Evolutionary conservation across 495 filamentous ascomycete genomes (phyloP).

Genomic region (Xylaria bambusicola): DNA sequence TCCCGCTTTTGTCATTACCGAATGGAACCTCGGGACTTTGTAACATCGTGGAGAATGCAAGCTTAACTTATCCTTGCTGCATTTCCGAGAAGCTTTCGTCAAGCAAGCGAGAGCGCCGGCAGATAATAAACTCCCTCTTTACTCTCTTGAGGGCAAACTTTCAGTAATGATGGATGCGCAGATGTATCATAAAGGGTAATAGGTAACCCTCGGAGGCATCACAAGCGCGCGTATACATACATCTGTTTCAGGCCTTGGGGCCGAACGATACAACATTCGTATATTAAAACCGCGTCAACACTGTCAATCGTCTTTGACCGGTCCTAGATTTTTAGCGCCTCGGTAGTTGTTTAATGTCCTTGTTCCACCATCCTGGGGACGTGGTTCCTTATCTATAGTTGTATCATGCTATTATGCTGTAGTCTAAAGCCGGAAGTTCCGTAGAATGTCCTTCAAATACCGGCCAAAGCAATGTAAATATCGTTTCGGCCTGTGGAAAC

Average conservation of each 20-base stretch:
- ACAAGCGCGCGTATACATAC: constrained; percentile 9
- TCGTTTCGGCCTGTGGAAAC: background rate
- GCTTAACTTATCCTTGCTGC: constrained; percentile 8
- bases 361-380: constrained; percentile 6
- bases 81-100: constrained; percentile 14
- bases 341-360: constrained; percentile 18
- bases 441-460: background rate
- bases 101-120: background rate
- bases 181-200: background rate
- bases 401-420: background rate
- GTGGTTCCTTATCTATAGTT: constrained; percentile 7
- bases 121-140: constrained; percentile 12
- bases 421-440: background rate
- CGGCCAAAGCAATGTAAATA: background rate
- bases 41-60: constrained; percentile 17
- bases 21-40: constrained; percentile 18
- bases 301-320: background rate
- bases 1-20: constrained; percentile 14
- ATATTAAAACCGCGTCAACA: constrained; percentile 9
- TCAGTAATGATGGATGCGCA: too few relatives aligned
- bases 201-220: background rate
- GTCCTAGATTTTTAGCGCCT: constrained; percentile 1
- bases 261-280: background rate
- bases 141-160: too few relatives aligned
- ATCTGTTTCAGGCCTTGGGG: constrained; percentile 6